phyloP scores from a whole-genome alignment of 2,329 filamentous ascomycete species.

The Fusarium virguliforme region DNA sequence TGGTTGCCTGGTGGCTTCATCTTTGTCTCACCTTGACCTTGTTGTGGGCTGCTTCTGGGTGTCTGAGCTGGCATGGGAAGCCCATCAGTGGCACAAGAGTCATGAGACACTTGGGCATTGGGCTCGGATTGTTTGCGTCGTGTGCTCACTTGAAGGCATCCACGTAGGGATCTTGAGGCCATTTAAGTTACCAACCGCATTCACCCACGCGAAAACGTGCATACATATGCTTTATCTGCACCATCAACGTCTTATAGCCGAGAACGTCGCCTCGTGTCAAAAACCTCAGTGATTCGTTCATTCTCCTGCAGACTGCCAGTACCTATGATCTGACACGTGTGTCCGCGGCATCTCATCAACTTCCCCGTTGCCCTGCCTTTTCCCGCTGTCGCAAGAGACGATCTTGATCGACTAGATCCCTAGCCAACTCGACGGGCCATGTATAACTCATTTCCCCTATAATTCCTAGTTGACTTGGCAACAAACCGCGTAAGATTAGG shows the following conservation, averaged over 20 bases:
- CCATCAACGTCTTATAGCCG: not conserved
- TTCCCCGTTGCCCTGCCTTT: not conserved
- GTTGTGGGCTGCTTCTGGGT: slow-evolving; percentile 19
- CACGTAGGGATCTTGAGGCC: not conserved
- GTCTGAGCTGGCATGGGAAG: slow-evolving; percentile 39
- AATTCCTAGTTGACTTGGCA: slow-evolving; percentile 7
- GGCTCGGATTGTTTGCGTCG: slow-evolving; percentile 1
- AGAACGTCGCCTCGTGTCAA: not conserved
- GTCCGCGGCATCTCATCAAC: not conserved
- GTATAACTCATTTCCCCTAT: not conserved
- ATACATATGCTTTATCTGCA: slow-evolving; percentile 2
- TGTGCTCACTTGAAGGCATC: slow-evolving; percentile 5
- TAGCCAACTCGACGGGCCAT: not conserved
- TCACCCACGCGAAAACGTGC: slow-evolving; percentile 7
- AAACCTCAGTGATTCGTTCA: not conserved
- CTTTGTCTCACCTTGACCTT: slow-evolving; percentile 17
- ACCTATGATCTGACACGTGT: slow-evolving; percentile 3
- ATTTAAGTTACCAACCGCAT: slow-evolving; percentile 5
- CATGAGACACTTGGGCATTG: slow-evolving; percentile 37
- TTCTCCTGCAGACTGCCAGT: not conserved
- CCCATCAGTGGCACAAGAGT: slow-evolving; percentile 33
- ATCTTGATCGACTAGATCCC: not conserved
- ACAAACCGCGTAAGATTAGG: not conserved
- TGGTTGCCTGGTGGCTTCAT: slow-evolving; percentile 12
- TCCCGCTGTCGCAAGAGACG: not conserved